Evolutionary conservation across 305 asterid species (phyloP).

Genomic region (Striga hermonthica): DNA sequence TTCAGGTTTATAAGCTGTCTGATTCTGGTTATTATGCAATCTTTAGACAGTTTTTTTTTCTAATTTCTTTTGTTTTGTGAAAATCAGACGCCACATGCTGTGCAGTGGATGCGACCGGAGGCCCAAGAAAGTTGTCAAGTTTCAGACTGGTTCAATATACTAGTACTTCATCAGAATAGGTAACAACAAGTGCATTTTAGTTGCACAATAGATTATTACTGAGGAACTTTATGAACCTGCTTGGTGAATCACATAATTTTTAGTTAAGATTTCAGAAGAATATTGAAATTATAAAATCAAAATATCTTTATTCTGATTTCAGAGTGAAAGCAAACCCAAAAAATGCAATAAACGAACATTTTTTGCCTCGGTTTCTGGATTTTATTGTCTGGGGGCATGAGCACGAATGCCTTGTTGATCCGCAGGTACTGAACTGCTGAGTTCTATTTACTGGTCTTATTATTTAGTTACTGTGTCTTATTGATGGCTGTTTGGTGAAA

Average conservation of each 20-base stretch:
- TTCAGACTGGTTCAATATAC: conserved; percentile 95
- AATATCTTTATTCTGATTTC: conserved; percentile 32
- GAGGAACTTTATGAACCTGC: conserved; percentile 15
- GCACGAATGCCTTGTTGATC: conserved; percentile 97
- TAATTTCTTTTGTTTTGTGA: conserved; percentile 31
- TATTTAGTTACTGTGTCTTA: conserved; percentile 29
- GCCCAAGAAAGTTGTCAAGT: conserved; percentile 74
- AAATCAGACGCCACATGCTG: conserved; percentile 93
- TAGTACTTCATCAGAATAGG: conserved; percentile 96
- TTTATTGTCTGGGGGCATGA: conserved; percentile 99
- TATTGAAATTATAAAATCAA: conserved; percentile 17
- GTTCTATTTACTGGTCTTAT: conserved; percentile 19
- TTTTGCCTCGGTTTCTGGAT: conserved; percentile 91
- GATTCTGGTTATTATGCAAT: conserved; percentile 28
- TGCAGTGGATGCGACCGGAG: conserved; percentile 99
- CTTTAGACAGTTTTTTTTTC: conserved; percentile 18
- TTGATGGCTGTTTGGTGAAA: conserved; percentile 34
- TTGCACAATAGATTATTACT: conserved; percentile 26
- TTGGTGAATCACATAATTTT: neutral
- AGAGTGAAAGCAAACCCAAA: conserved; percentile 95
- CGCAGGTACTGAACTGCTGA: conserved; percentile 58
- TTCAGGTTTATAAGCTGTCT: conserved; percentile 57
- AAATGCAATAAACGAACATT: conserved; percentile 97
- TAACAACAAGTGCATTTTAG: conserved; percentile 28
- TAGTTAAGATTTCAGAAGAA: conserved; percentile 24